Base-by-base conservation (phyloP, 768 basidiomycete genomes). In the Phanerodontia chrysosporium region DNA sequence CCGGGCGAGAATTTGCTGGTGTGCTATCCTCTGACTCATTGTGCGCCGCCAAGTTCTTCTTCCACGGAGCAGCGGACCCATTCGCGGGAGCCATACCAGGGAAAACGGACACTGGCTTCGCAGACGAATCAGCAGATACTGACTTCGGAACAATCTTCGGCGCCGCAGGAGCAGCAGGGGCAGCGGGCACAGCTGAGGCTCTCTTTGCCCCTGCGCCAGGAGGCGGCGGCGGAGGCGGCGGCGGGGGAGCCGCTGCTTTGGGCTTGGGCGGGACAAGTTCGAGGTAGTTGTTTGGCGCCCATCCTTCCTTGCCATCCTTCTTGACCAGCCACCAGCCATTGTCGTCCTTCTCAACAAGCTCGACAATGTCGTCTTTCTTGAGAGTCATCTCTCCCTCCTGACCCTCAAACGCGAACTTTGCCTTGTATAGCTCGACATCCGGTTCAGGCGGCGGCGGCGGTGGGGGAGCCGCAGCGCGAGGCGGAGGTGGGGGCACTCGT, bases 271-370 rank as follows among this genome's bases (percentile, higher is more conserved):
- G 85, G 4, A 88, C 82, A 32, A 89, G 80, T 69, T 97, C 95
- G 7, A 96, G 84, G 68, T 95, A 97, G 71, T 93, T 95, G 64
- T 88, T 86, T 1, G 97, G 97, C 21, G 95, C 93, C 95, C 95
- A 99, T 14, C 93, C 97, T 69, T 98, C 94, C 18, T 76, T 74
- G 2, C 82, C 82, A 54, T 79, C 81, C 73, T 89, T 93, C 79
- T 88, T 91, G 58, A 98, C 89, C 30, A 97, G 79, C 96, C 97
- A 98, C 97, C 97, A 99, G 2, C 96, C 97, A 65, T 96, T 96
- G 60, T 95, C 85, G 68, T 89, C 87, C 70, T 97, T 94, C 76
- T 96, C 88, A 30, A 95, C 78, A 21, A 98, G 77, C 74, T 98
- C 95, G 1, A 98, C 91, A 2, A 90, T 58, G 60, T 98, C 97